Conservation (phyloP, 1,139 yeast genomes). For the Pichia sp. region DNA sequence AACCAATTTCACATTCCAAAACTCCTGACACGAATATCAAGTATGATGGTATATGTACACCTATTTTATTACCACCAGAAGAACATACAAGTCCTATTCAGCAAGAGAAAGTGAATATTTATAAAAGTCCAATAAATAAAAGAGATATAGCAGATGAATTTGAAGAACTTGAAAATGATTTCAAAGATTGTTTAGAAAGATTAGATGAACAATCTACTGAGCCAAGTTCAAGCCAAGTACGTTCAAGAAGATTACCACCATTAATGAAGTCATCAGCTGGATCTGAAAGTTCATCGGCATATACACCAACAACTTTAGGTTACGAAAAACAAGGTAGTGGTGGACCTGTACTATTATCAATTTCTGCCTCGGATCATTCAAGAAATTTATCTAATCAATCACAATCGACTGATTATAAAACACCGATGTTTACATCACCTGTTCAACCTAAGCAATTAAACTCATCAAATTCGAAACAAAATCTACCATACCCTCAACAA, state of each 20-base stretch:
- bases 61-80: constrained; percentile 6
- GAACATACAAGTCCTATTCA: background rate
- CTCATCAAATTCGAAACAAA: background rate
- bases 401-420: background rate
- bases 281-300: constrained; percentile 5
- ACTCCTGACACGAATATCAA: background rate
- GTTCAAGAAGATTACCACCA: constrained; percentile 6
- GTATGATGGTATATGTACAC: background rate
- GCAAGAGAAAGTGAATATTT: background rate
- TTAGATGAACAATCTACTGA: constrained; percentile 3
- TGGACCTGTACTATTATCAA: background rate
- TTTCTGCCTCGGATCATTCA: background rate
- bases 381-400: background rate
- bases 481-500: background rate
- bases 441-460: background rate
- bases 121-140: background rate
- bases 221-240: background rate
- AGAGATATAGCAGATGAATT: constrained; percentile 8
- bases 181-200: constrained; percentile 20
- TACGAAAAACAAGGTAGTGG: background rate
- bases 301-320: background rate
- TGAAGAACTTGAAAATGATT: constrained; percentile 24
- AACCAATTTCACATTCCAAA: background rate
- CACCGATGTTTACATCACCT: background rate
- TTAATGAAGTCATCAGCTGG: background rate